Percentiles rank a stretch among this genome's conserved stretches.
Evolutionary conservation across 441 rosid species (phyloP).

Genomic region (Jatropha podagrica): DNA sequence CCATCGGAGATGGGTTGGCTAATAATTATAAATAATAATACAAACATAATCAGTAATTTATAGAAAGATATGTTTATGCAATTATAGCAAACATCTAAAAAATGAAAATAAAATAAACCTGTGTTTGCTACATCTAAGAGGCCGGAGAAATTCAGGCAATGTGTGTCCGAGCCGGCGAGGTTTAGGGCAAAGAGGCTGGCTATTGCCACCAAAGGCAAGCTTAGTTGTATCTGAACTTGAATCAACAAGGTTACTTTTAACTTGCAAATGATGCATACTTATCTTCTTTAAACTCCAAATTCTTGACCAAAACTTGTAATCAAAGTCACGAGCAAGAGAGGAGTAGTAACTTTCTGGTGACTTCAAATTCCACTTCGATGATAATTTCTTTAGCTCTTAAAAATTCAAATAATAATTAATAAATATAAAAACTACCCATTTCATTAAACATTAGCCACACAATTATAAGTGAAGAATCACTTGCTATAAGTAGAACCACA

Average conservation of each 20-base stretch:
- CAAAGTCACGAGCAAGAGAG: conserved; percentile 19
- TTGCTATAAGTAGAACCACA: conserved; percentile 31
- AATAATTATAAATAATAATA: conserved; percentile 16
- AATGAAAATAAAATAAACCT: conserved; percentile 27
- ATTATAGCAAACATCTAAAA: not conserved
- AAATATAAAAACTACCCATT: not conserved
- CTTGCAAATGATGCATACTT: conserved; percentile 49
- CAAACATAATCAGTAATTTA: not conserved
- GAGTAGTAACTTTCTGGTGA: conserved; percentile 12
- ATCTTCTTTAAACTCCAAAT: not conserved
- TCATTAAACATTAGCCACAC: conserved; percentile 14
- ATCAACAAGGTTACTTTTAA: conserved; percentile 41
- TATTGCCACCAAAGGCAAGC: conserved; percentile 18
- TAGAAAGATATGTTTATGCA: not conserved
- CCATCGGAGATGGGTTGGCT: conserved; percentile 47
- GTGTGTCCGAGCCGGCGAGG: conserved; percentile 62
- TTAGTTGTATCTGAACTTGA: conserved; percentile 26
- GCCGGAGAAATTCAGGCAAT: conserved; percentile 59
- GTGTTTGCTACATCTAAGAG: conserved; percentile 54
- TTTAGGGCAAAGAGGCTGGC: conserved; percentile 62
- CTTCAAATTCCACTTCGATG: not conserved
- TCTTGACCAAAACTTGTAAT: not conserved
- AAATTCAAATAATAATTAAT: conserved; percentile 3
- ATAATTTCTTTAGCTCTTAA: conserved; percentile 10
- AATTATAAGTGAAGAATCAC: conserved; percentile 15